These are phyloP conservation scores for Paramecium pentaurelia DNA, from an alignment of 73 alveolate species.

Conservation along the genomic window DNA sequence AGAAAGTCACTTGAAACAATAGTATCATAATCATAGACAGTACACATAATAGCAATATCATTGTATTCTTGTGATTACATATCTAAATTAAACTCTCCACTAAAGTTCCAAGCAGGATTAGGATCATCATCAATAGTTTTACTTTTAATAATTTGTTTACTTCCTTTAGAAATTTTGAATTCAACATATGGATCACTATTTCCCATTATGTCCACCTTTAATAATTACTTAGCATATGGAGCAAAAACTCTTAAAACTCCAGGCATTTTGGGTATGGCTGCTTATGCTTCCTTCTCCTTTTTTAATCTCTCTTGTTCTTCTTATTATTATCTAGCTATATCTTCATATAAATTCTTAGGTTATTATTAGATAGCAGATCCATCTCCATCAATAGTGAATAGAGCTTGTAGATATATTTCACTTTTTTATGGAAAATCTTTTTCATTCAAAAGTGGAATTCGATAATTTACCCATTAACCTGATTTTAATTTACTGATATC, in stretches of 20 bases:
- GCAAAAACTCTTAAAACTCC: slow-evolving; percentile 7
- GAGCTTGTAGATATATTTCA: slow-evolving; percentile 35
- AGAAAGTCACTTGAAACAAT: slow-evolving; percentile 42
- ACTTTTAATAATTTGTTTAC: slow-evolving; percentile 20
- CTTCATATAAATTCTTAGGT: slow-evolving; percentile 24
- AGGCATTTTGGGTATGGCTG: slow-evolving; percentile 25
- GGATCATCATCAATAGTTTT: slow-evolving; percentile 33
- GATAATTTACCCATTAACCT: slow-evolving; percentile 30
- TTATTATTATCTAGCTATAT: not conserved
- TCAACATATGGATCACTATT: slow-evolving; percentile 50
- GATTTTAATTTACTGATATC: not conserved
- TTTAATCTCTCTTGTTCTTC: not conserved
- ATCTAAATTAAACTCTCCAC: slow-evolving; percentile 21
- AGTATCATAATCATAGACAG: slow-evolving; percentile 56
- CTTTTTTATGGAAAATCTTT: slow-evolving; percentile 39
- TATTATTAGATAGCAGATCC: not conserved
- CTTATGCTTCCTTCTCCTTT: slow-evolving; percentile 22
- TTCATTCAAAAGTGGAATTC: slow-evolving; percentile 2
- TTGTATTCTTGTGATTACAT: slow-evolving; percentile 22
- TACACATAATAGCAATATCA: slow-evolving; percentile 15
- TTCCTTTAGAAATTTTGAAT: slow-evolving; percentile 38
- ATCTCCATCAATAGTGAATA: slow-evolving; percentile 38
- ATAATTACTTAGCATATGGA: not conserved
- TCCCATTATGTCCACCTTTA: slow-evolving; percentile 37
- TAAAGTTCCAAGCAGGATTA: slow-evolving; percentile 32